Evolutionary conservation across 129 eudicot genomes (phyloP), one percentile per base, ranked within the genome.

Genomic region (Scalesia atractyloides): DNA sequence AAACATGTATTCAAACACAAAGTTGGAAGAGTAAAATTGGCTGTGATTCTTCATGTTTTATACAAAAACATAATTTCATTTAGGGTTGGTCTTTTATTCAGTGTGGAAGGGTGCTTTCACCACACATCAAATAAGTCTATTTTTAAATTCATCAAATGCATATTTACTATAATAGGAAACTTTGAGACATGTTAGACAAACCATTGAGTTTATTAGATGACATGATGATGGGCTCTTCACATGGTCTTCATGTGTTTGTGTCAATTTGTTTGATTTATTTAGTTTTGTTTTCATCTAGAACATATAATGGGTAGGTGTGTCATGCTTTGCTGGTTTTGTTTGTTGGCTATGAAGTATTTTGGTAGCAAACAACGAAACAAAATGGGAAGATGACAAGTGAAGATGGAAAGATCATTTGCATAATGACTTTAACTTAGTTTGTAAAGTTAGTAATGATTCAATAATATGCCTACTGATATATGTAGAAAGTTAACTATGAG

Each of bases 281-380:
- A 12, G 10, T n/a, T 64, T 70, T 70, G 76, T 64, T 41, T 64
- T 43, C 10, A 17, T 71, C 37, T 43, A 44, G 30, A 71, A 71
- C 47, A 76, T 22, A 17, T 36, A 48, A 68, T 76, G 68, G 70
- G 47, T 60, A 66, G 62, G 61, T 72, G 36, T 64, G 34, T 44
- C 73, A 70, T 78, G 73, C 60, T 24, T 62, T 78, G 72, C 68
- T 78, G 72, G 68, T 71, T 71, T 63, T 78, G 60, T 78, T 78
- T 71, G 76, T 53, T 70, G 52, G 81, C 51, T n/a, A 30, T 59
- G 11, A 48, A 48, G 44, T 70, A 24, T 15, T 37, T 77, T 37
- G 76, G n/a, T 77, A 62, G 26, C 26, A 63, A 78, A 70, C 51
- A 52, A 60, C 60, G 49, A 52, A 70, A 70, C 33, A 36, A 16